Conservation (phyloP, 169 alveolate species). For the Babesia bovis region DNA sequence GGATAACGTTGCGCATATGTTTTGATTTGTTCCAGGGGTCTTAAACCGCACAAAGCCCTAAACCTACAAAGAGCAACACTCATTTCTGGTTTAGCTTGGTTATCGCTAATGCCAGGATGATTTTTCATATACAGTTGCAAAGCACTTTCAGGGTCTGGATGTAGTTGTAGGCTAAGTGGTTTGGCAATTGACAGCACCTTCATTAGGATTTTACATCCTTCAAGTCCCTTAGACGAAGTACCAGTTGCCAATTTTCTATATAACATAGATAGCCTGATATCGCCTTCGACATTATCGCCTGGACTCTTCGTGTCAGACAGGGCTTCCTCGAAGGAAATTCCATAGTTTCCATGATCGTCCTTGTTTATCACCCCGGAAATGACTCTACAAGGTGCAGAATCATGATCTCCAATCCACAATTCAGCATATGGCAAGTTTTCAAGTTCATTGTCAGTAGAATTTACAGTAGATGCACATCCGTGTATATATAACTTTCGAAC, state of each 20-base stretch:
- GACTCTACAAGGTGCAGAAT: conserved; percentile 66
- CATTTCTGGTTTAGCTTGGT: conserved; percentile 62
- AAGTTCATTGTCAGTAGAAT: not conserved
- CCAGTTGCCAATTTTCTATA: conserved; percentile 6
- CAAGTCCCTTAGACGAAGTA: not conserved
- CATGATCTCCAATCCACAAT: conserved; percentile 76
- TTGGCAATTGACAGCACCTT: conserved; percentile 72
- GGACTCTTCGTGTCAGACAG: not conserved
- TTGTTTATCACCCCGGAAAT: not conserved
- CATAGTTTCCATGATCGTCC: not conserved
- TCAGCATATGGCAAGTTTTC: conserved; percentile 64
- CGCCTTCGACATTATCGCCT: not conserved
- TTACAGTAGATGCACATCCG: not conserved
- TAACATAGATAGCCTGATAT: not conserved
- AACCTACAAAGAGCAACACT: conserved; percentile 53
- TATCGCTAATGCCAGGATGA: conserved; percentile 52
- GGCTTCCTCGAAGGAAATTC: not conserved
- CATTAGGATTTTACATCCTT: conserved; percentile 40
- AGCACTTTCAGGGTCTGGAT: conserved; percentile 69
- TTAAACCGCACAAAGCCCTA: conserved; percentile 42
- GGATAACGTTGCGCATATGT: conserved; percentile 25
- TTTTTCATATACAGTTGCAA: conserved; percentile 8
- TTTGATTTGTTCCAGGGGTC: conserved; percentile 16
- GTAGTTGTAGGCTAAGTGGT: conserved; percentile 76
- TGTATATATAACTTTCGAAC: conserved; percentile 38